phyloP scores from a whole-genome alignment of 139 green algal species.

The Raphidocelis subcapitata region DNA sequence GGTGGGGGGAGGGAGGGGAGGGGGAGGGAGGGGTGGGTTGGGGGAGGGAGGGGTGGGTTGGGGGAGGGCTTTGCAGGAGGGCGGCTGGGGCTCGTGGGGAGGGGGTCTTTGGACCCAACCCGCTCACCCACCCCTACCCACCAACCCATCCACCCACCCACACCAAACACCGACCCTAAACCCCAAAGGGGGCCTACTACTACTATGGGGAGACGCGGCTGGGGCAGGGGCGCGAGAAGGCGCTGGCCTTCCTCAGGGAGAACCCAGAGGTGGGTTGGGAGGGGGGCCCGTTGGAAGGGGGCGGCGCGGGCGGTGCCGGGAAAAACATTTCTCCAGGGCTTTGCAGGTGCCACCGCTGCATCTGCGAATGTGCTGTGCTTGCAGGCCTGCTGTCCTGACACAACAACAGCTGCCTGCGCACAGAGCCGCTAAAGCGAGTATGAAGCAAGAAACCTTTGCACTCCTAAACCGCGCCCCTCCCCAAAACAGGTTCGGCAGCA shows the following conservation, averaged over 20 bases:
- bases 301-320: slow-evolving; percentile 19
- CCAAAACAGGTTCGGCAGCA: background rate
- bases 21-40: no score
- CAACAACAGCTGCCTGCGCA: no score
- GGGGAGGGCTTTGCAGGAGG: no score
- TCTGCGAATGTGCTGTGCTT: background rate
- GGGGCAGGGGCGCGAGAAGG: slow-evolving; percentile 48
- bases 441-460: background rate
- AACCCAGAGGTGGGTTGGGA: slow-evolving; percentile 23
- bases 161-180: background rate
- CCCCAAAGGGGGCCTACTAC: slow-evolving; percentile 28
- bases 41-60: no score
- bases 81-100: no score
- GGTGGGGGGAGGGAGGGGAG: slow-evolving; percentile 35
- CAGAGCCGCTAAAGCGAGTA: no score
- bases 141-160: background rate
- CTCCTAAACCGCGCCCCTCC: no score
- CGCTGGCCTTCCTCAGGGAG: slow-evolving; percentile 26
- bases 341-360: background rate
- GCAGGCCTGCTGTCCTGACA: no score
- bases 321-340: no score
- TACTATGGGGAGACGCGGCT: slow-evolving; percentile 30
- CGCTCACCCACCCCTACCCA: background rate
- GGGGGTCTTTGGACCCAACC: no score
- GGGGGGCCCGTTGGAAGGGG: background rate